Base-by-base conservation (phyloP, 306 rosid species). In the Begonia loranthoides region DNA sequence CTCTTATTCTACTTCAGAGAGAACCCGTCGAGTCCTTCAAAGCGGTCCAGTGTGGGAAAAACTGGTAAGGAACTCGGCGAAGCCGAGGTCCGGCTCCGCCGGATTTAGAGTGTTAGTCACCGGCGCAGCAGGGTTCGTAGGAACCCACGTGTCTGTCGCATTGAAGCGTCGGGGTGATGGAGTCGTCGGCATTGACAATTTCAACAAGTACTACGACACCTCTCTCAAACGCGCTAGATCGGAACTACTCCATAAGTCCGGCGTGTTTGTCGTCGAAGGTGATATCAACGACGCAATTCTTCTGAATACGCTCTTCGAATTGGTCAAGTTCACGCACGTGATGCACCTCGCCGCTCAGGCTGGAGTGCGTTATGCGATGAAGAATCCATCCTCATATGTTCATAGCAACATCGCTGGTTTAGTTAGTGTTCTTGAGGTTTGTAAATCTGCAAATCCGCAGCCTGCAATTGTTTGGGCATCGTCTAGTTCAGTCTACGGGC, bases 71-170 rank as follows among this genome's bases (percentile, higher is more conserved):
- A 38, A 10, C 21, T 70, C 62, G 0, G 62, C 55, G 1, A 14
- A 17, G 1, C 50, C 63, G 0, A 51, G 10, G 1, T 11, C 41
- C 47, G 13, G 48, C 10, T 21, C 66, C 11, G 52, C 13, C 3
- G 39, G 44, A 1, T 7, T 16, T 0, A 41, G 48, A 13, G 63
- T 70, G 3, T 66, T 70, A 6, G 67, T 70, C 11, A 70, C 70
- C 33, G 75, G 70, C 11, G 70, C 70, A 1, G 66, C 75, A 6
- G 75, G 70, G 6, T 70, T 70, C n/a, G 70, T 70, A 9, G 70
- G 75, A 0, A 54, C 24, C 15, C 75, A 64, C 14, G 67, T 64
- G n/a, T 65, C 75, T 38, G 12, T 70, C 3, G 70, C 64, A 2
- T 50, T 70, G 22, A 64, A 70, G 50, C 49, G 49, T 0, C 66